These are phyloP conservation scores for Escovopsis sp. DNA, from an alignment of 2,329 filamentous ascomycete species.

Conservation along the genomic window DNA sequence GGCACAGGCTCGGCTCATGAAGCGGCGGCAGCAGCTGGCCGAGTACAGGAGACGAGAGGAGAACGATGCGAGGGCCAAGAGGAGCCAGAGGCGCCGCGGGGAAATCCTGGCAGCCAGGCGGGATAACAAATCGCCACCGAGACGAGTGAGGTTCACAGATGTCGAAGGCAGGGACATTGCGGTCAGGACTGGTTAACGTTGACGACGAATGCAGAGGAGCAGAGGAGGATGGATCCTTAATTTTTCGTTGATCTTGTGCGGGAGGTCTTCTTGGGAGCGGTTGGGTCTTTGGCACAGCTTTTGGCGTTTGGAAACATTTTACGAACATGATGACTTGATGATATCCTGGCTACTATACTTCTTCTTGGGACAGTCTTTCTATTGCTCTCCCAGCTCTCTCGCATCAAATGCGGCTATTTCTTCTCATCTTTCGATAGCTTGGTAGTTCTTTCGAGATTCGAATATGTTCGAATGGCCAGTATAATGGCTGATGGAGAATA, in stretches of 20 bases:
- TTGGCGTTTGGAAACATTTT: no score
- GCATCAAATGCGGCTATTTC: no score
- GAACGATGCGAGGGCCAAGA: slow-evolving; percentile 40
- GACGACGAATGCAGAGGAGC: background rate
- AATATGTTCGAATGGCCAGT: no score
- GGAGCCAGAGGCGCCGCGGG: slow-evolving; percentile 35
- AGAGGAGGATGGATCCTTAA: background rate
- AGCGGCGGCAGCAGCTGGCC: slow-evolving; percentile 44
- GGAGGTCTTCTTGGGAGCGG: background rate
- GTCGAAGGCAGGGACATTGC: slow-evolving; percentile 19
- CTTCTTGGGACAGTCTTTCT: no score
- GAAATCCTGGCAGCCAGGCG: slow-evolving; percentile 14
- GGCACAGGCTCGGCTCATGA: slow-evolving; percentile 40
- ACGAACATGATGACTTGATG: background rate
- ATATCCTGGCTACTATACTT: no score
- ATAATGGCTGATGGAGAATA: no score
- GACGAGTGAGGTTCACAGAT: slow-evolving; percentile 28
- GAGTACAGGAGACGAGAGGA: slow-evolving; percentile 49
- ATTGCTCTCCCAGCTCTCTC: no score
- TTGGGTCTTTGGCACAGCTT: background rate
- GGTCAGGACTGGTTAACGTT: slow-evolving; percentile 14
- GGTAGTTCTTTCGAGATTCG: no score
- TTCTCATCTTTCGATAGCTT: no score
- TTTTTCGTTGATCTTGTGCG: background rate
- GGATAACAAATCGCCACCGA: slow-evolving; percentile 12